Evolutionary conservation across 75 land plant genomes (phyloP).

Genomic region (Pinus tabuliformis): DNA sequence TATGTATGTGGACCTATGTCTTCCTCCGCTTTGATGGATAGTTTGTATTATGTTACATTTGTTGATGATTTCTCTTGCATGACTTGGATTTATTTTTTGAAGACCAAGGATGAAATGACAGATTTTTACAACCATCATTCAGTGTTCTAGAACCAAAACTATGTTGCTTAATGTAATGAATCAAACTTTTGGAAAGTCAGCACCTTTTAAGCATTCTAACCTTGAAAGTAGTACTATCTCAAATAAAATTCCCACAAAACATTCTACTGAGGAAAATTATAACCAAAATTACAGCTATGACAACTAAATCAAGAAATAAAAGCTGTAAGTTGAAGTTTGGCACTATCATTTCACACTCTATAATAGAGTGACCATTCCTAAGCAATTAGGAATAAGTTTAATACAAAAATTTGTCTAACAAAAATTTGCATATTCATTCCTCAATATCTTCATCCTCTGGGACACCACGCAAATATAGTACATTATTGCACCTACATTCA

Average conservation of each 20-base stretch:
- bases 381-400: background rate
- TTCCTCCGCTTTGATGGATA: no score
- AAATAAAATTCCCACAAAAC: background rate
- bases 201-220: background rate
- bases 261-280: background rate
- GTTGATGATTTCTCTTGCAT: no score
- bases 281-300: background rate
- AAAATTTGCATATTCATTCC: slow-evolving; percentile 16
- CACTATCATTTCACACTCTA: background rate
- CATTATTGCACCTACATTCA: slow-evolving; percentile 85
- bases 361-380: background rate
- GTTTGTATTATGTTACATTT: no score
- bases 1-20: no score
- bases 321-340: background rate
- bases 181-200: no score
- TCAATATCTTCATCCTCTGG: slow-evolving; percentile 92
- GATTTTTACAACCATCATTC: no score
- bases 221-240: background rate
- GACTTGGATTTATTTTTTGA: no score
- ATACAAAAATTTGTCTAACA: background rate
- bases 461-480: slow-evolving; percentile 91
- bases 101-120: no score
- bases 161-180: no score
- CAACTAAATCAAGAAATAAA: background rate
- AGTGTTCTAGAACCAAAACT: no score